phyloP scores from a whole-genome alignment of 2,329 filamentous ascomycete genomes.

The Calonectria honghensis region DNA sequence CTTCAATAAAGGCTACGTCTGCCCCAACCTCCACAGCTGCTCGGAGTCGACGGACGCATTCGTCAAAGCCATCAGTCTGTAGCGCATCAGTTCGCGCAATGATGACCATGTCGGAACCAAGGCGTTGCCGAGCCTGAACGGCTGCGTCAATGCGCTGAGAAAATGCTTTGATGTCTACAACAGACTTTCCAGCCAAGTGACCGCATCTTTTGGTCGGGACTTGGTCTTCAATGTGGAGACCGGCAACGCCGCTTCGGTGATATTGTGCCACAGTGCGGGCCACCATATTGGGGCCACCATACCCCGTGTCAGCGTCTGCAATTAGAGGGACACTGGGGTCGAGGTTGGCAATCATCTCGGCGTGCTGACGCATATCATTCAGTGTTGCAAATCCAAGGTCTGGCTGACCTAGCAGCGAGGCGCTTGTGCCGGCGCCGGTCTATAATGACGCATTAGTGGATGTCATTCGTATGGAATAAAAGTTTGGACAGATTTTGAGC shows the following conservation, averaged over 20 bases:
- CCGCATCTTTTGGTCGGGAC: background rate
- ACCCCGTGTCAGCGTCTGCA: constrained; percentile 75
- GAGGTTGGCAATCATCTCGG: constrained; percentile 78
- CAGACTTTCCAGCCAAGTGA: background rate
- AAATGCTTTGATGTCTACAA: background rate
- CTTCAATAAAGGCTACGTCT: constrained; percentile 6
- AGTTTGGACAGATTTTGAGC: background rate
- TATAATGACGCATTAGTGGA: constrained; percentile 52
- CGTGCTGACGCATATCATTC: constrained; percentile 78
- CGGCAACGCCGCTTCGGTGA: background rate
- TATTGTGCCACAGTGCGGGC: constrained; percentile 8
- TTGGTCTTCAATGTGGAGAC: constrained; percentile 4
- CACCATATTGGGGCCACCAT: constrained; percentile 5
- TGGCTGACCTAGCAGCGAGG: constrained; percentile 76
- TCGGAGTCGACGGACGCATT: constrained; percentile 1
- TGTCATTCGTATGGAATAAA: background rate
- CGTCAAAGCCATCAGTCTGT: constrained; percentile 2
- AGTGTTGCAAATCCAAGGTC: constrained; percentile 78
- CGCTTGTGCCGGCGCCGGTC: constrained; percentile 78
- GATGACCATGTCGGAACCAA: background rate
- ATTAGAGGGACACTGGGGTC: constrained; percentile 75
- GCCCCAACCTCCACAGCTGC: background rate
- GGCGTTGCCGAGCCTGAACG: constrained; percentile 7
- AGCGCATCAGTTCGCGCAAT: constrained; percentile 13
- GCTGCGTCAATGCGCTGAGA: background rate